Evolutionary conservation across 352 stramenopile genomes (phyloP), one percentile per base, ranked within the genome.

Genomic region (Pythium pyrilobum): DNA sequence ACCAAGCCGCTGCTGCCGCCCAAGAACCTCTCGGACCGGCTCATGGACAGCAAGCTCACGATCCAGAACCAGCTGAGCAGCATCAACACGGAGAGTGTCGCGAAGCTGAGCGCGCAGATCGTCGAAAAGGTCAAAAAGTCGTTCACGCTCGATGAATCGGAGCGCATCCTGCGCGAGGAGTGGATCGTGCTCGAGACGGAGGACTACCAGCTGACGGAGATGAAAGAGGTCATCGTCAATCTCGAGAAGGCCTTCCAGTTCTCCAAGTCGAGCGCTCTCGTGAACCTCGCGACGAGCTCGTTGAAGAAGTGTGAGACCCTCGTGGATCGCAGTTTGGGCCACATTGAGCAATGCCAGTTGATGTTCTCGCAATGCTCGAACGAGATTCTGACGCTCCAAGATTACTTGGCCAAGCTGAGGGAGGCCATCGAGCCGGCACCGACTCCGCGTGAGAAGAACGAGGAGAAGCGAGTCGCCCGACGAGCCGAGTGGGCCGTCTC

Each of bases 191-290:
- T 95, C 8, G 80, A 92, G 64, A 87, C 74, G 27, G 84, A 95
- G 55, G 81, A 90, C 25, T 52, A 86, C 47, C 69, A 91, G 57
- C 67, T 95, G 11, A 50, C 62, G 15, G 66, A 74, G 36, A 67
- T 95, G 3, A 77, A 87, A 40, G 56, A 77, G 3, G 69, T 78
- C 21, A 69, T 95, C 32, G 66, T 74, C 25, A 73, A 78, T 24
- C 67, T 95, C 1, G 71, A 89, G 37, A 77, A 86, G 38, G 84
- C 81, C n/a, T 89, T 95, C 58, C 74, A 91, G 60, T 89, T 95
- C 55, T 84, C 76, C 33, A 89, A 91, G 56, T 71, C 84, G 6
- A 71, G 71, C 13, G 74, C 69, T 18, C 66, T 92, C 4, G 81
- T 85, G 28, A 83, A 85, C 43, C 62, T 92, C 32, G 82, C 83